These are phyloP conservation scores for Mycogone perniciosa DNA, from an alignment of 2,329 filamentous ascomycete species.

Conservation along the genomic window DNA sequence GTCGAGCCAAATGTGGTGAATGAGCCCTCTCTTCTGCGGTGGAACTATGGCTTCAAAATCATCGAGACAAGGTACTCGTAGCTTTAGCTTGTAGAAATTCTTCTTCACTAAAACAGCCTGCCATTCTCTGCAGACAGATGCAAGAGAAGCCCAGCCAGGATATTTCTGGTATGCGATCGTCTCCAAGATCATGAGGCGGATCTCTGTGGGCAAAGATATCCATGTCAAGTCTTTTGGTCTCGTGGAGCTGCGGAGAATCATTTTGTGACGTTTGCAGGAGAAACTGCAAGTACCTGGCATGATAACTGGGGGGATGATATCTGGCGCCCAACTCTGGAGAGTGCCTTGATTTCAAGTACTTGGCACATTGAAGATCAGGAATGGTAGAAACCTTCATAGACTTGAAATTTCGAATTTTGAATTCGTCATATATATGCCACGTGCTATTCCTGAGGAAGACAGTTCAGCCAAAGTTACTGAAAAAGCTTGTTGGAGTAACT, in stretches of 20 bases:
- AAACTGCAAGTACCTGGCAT: not conserved
- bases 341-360: not conserved
- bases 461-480: too few relatives aligned
- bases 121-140: slow-evolving; percentile 31
- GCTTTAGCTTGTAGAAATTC: slow-evolving; percentile 24
- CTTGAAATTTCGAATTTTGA: not conserved
- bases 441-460: too few relatives aligned
- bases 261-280: not conserved
- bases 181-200: slow-evolving; percentile 27
- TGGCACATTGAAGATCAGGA: not conserved
- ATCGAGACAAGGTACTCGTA: slow-evolving; percentile 20
- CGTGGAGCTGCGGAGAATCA: not conserved
- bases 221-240: slow-evolving; percentile 4
- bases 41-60: slow-evolving; percentile 18
- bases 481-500: too few relatives aligned
- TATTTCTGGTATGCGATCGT: slow-evolving; percentile 22
- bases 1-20: slow-evolving; percentile 25
- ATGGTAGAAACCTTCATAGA: not conserved
- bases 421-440: too few relatives aligned
- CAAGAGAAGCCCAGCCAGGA: slow-evolving; percentile 26
- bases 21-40: slow-evolving; percentile 15
- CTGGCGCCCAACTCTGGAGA: not conserved
- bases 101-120: slow-evolving; percentile 23
- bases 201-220: slow-evolving; percentile 21
- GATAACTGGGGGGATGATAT: not conserved